A percentile compares a stretch with the other conserved stretches of the same genome.
Evolutionary conservation across 1,139 yeast species (phyloP).

Genomic region (Yamadazyma buinensis): DNA sequence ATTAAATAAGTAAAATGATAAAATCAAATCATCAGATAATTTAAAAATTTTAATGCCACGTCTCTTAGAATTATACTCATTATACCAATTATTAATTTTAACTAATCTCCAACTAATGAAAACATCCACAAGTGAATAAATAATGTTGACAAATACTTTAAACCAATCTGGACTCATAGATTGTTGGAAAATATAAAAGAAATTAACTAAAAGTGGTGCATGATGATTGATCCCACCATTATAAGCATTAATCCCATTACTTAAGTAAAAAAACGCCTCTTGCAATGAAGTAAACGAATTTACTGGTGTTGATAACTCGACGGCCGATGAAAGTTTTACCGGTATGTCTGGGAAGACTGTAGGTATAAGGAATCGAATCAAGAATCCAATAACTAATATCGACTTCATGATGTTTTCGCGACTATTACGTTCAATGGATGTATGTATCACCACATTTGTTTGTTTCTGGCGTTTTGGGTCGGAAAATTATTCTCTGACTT

Average conservation of each 20-base stretch:
- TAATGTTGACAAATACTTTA: constrained; percentile 16
- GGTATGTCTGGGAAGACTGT: constrained; percentile 30
- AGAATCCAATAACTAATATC: constrained; percentile 21
- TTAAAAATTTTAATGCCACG: constrained; percentile 16
- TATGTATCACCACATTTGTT: no score
- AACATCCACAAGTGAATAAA: constrained; percentile 42
- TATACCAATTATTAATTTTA: constrained; percentile 36
- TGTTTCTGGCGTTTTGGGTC: no score
- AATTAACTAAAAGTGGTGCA: constrained; percentile 63
- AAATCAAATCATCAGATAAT: constrained; percentile 43
- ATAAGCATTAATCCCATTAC: constrained; percentile 63
- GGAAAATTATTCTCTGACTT: no score
- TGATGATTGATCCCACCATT: constrained; percentile 87
- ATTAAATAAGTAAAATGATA: constrained; percentile 68
- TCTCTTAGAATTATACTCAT: constrained; percentile 23
- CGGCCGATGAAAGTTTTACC: constrained; percentile 32
- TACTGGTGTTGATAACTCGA: constrained; percentile 78
- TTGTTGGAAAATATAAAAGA: constrained; percentile 23
- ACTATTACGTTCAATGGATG: no score
- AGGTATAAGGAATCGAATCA: constrained; percentile 30
- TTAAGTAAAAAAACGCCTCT: constrained; percentile 74
- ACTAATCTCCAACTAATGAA: constrained; percentile 41
- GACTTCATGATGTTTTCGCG: no score
- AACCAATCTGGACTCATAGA: constrained; percentile 20
- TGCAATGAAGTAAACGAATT: constrained; percentile 62